Conservation (phyloP, 1,139 yeast genomes). For the Taiozyma sp. region DNA sequence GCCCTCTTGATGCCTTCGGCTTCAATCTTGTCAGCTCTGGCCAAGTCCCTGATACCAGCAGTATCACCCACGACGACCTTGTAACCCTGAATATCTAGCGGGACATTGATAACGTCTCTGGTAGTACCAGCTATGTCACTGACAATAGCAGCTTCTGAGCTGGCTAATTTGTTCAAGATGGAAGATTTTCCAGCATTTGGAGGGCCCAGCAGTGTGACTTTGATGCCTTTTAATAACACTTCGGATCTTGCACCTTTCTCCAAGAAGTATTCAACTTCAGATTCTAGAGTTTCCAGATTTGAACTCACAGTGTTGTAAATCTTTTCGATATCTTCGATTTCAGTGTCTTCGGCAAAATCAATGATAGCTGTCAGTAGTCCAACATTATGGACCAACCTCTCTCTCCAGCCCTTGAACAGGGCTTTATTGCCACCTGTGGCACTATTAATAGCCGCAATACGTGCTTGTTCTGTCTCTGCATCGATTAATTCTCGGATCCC, state of each 20-base stretch:
- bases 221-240: conserved; percentile 68
- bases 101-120: conserved; percentile 80
- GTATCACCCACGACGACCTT: conserved; percentile 87
- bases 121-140: conserved; percentile 94
- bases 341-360: conserved; percentile 96
- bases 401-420: conserved; percentile 63
- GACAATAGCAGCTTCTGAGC: conserved; percentile 86
- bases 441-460: conserved; percentile 68
- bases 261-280: conserved; percentile 46
- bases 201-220: conserved; percentile 75
- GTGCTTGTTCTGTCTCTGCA: conserved; percentile 90
- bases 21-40: conserved; percentile 59
- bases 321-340: conserved; percentile 54
- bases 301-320: conserved; percentile 46
- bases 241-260: conserved; percentile 54
- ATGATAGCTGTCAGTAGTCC: conserved; percentile 84
- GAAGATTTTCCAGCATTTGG: conserved; percentile 98
- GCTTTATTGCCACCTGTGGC: conserved; percentile 63
- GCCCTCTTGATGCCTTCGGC: conserved; percentile 82
- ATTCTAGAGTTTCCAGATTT: conserved; percentile 37
- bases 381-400: conserved; percentile 54
- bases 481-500: conserved; percentile 87
- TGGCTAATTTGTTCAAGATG: conserved; percentile 64
- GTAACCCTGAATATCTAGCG: conserved; percentile 77
- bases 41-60: conserved; percentile 75